Evolutionary conservation across 202 grass and related monocot species (phyloP), one percentile per base, ranked within the genome.

Genomic region (Digitaria exilis): DNA sequence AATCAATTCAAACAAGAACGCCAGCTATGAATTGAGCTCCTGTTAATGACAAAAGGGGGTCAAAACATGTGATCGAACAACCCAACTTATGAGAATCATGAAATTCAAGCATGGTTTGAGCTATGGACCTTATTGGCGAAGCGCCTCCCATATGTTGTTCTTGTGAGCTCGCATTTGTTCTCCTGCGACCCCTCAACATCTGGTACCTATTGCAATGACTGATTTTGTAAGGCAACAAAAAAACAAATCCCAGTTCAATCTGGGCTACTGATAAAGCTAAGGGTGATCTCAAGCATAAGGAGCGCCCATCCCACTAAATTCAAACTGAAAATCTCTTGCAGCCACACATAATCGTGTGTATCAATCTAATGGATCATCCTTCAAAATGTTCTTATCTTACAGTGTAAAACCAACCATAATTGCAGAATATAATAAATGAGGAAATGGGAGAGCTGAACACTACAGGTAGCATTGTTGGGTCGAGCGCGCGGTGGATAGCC

Each of bases 1-100:
- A 70, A 98, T 93, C 77, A 98, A 77, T 84, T 93, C 89, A 84
- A 98, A 98, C 83, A 98, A 58, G 72, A 93, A 95, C 0, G 91
- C 96, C 9, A 98, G 83, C 80, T 92, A 98, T 8, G 85, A 87
- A 79, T 95, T 98, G 75, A 98, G 88, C 10, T 93, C 90, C 92
- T 98, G 92, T 45, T 77, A 74, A 82, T 24, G 79, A 85, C 59
- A 67, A 9, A 82, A 29, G 45, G 67, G 6, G 67, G 1, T 7
- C 42, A 71, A 78, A 84, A 51, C 39, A 76, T 62, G 30, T 84
- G 12, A 84, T 77, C 39, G 76, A 55, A 56, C 8, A 30, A 19
- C 10, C 4, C 0, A 48, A 59, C 35, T 13, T 78, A 54, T 1
- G 39, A 69, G 42, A 10, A 60, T 60, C 69, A 56, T 8, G 19